A percentile compares a stretch with the other conserved stretches of the same genome.
phyloP scores from a whole-genome alignment of 352 stramenopile species.

The Peronospora farinosa region DNA sequence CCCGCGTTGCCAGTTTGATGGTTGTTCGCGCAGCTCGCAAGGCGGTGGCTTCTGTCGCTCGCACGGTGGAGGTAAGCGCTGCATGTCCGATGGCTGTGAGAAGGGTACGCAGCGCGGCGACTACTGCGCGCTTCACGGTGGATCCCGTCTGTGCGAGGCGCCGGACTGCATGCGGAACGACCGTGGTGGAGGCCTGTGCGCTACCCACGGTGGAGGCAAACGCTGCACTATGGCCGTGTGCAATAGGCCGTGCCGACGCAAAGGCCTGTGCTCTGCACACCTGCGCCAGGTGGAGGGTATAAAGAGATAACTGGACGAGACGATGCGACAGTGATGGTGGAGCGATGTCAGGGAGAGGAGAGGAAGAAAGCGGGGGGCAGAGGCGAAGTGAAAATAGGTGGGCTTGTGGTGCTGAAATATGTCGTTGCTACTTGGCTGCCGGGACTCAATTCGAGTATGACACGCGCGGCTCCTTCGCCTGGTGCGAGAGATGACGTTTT shows the following conservation, averaged over 20 bases:
- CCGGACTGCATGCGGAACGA: conserved; percentile 80
- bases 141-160: conserved; percentile 77
- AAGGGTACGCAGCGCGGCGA: conserved; percentile 84
- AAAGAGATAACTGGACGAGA: conserved; percentile 17
- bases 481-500: no score
- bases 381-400: conserved; percentile 11
- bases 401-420: conserved; percentile 22
- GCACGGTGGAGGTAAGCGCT: conserved; percentile 84
- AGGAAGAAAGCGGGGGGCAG: background rate
- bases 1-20: conserved; percentile 61
- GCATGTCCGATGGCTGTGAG: conserved; percentile 74
- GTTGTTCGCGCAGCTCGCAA: conserved; percentile 69
- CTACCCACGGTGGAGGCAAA: conserved; percentile 79
- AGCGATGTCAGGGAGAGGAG: conserved; percentile 19
- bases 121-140: conserved; percentile 82
- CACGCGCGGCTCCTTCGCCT: no score
- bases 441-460: no score
- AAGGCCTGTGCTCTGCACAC: conserved; percentile 79
- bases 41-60: conserved; percentile 77
- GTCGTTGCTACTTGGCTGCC: conserved; percentile 7
- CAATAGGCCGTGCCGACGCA: conserved; percentile 70
- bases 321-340: conserved; percentile 13
- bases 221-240: conserved; percentile 66
- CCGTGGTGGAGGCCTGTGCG: conserved; percentile 61
- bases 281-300: conserved; percentile 33